A percentile compares a stretch with the other conserved stretches of the same genome.
These are phyloP conservation scores for Pythium rhizo-oryzae DNA, from an alignment of 352 stramenopile species.

Conservation along the genomic window DNA sequence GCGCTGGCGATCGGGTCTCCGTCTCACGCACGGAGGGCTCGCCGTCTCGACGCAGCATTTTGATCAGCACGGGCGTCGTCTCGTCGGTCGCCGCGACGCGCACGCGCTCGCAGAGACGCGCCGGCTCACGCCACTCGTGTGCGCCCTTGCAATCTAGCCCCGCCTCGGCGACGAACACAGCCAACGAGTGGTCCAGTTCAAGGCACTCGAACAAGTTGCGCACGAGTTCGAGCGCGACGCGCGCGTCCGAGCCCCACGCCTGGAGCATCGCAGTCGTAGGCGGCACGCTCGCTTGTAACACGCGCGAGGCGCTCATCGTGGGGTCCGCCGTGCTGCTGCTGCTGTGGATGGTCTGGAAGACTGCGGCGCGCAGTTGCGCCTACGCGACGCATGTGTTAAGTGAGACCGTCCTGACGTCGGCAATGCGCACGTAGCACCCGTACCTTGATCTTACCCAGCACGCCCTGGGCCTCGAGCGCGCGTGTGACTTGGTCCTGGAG, in stretches of 20 bases:
- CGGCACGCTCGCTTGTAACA: constrained; percentile 15
- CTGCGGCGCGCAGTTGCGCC: constrained; percentile 71
- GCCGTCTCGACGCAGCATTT: constrained; percentile 23
- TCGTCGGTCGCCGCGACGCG: constrained; percentile 1
- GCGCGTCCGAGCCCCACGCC: constrained; percentile 36
- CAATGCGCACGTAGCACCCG: background rate
- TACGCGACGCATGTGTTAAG: constrained; percentile 7
- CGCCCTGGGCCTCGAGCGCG: constrained; percentile 54
- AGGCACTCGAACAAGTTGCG: constrained; percentile 64
- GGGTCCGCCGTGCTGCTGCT: background rate
- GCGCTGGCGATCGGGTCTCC: background rate
- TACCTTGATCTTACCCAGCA: constrained; percentile 77
- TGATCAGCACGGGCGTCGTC: constrained; percentile 31
- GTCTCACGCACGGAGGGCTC: background rate
- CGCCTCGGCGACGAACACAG: constrained; percentile 51
- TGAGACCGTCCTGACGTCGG: background rate
- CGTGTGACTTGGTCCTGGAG: constrained; percentile 70
- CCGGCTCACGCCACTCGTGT: constrained; percentile 11
- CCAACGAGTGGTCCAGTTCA: constrained; percentile 56
- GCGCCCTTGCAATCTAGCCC: constrained; percentile 15
- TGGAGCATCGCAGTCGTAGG: constrained; percentile 18
- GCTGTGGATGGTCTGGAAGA: constrained; percentile 78
- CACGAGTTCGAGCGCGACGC: constrained; percentile 52
- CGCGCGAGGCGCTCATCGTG: background rate
- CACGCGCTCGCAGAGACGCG: constrained; percentile 24